Evolutionary conservation across 805 yeast species (phyloP), one percentile per base, ranked within the genome.

Genomic region (Kuraishia piskuri): DNA sequence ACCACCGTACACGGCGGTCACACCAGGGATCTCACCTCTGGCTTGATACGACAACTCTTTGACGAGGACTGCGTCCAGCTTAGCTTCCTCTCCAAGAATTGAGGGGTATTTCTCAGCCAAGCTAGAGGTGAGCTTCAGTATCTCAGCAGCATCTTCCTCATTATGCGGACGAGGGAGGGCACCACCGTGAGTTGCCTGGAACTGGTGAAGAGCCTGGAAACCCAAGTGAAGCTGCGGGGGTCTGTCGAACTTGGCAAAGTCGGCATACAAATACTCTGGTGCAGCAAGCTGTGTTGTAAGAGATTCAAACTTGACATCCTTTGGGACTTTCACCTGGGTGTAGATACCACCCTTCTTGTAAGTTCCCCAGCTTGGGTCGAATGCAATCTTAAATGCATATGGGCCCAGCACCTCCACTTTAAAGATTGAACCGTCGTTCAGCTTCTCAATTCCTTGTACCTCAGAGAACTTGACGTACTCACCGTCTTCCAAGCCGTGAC

Each of bases 401-500:
- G 99, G 99, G 17, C 98, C 99, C 56, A 87, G 75, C 1, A 90
- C 97, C 64, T 83, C 86, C 52, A 94, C 80, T 65, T 87, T 86
- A 65, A 76, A 82, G 17, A 90, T 78, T 53, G 78, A 71, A 4
- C 92, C 96, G 59, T 83, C 84, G 66, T 91, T 88, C 57, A 90
- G 72, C 57, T 77, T 77, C 9, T 79, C 83, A 64, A 90, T 75
- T 45, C 98, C 98, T 63, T 84, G 80, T 40, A 91, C 85, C 69
- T 91, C 98, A 14, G 86, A 65, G 63, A 94, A 90, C 67, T 86
- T 88, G 53, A 94, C 96, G 64, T 72, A 87, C 61, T 88, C 87
- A 19, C 97, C 98, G 68, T 90, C 96, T 73, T 91, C 89, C 53
- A 94, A 76, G 20, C 96, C 96, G 65, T 94, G 99, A 69, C 98